Base-by-base conservation (phyloP, 306 rosid genomes). In the Medicago lupulina region DNA sequence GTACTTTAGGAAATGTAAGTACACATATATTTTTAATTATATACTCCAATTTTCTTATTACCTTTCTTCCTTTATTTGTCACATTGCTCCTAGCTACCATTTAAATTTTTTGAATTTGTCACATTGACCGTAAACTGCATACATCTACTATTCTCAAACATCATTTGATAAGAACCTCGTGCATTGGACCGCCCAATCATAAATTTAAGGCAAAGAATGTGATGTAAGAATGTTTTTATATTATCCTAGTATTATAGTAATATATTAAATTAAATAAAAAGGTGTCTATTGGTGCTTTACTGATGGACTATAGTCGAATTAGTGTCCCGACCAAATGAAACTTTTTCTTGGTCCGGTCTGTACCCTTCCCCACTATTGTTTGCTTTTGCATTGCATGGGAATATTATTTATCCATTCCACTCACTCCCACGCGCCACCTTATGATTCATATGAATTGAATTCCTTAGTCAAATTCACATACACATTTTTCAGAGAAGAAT, bases 321-420 rank as follows among this genome's bases (percentile, higher is more conserved):
- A 44, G 55, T 76, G 80, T 76, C 78, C 85, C 88, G 77, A 82
- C 88, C 83, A 73, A 72, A 61, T 43, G 73, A 69, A 62, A 38
- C 87, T 67, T 84, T 88, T 82, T 65, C 58, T 63, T 39, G 81
- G 88, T 82, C 83, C 57, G 76, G 83, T 64, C 82, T 80, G 76
- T 74, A 76, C 76, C 87, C 80, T 76, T 73, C 80, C 76, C 54
- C 79, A 39, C 76, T 51, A 59, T 73, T 66, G 38, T 58, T 77
- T 72, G 49, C 74, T 77, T 36, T 36, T 71, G 71, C 64, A 64
- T 36, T 71, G 71, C 64, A 64, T 55, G 69, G 46, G 72, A 19
- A 43, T 73, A 50, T 67, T 68, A 28, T 60, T 44, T 39, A 46
- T 54, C 60, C 71, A 36, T 68, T 1, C n/a, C 2, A 28, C 68